Evolutionary conservation across 495 filamentous ascomycete genomes (phyloP).

Genomic region (Aspergillus ostianus): DNA sequence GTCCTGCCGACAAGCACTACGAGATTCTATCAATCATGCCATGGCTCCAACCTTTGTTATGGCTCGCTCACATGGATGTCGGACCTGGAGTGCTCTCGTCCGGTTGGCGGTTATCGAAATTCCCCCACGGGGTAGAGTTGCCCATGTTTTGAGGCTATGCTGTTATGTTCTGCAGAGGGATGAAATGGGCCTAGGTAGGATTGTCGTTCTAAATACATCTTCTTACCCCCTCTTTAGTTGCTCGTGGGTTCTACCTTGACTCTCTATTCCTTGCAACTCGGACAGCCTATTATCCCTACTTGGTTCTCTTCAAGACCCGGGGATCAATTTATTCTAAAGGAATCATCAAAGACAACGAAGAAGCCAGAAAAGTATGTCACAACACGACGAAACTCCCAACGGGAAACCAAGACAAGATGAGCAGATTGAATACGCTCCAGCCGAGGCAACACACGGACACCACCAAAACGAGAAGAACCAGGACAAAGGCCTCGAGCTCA

Average conservation of each 20-base stretch:
- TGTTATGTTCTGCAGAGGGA: slow-evolving; percentile 2
- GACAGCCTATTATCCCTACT: not conserved
- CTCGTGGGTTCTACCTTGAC: not conserved
- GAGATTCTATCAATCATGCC: slow-evolving; percentile 5
- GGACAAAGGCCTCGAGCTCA: slow-evolving; percentile 47
- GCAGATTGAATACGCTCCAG: slow-evolving; percentile 36
- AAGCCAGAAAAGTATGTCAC: slow-evolving; percentile 23
- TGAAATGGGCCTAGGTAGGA: no score
- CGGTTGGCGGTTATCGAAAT: slow-evolving; percentile 15
- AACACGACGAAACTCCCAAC: slow-evolving; percentile 13
- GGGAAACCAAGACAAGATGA: slow-evolving; percentile 35
- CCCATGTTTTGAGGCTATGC: not conserved
- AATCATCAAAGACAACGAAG: not conserved
- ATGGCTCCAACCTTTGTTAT: slow-evolving; percentile 7
- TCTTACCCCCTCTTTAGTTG: not conserved
- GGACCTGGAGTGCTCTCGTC: slow-evolving; percentile 18
- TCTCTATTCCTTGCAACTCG: not conserved
- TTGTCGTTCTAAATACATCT: not conserved
- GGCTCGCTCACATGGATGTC: slow-evolving; percentile 11
- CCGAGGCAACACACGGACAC: slow-evolving; percentile 9
- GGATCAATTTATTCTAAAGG: not conserved
- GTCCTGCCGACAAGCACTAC: slow-evolving; percentile 2
- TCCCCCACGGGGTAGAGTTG: slow-evolving; percentile 36
- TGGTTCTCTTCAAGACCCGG: not conserved
- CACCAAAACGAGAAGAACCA: slow-evolving; percentile 19